Base-by-base conservation (phyloP, 441 rosid genomes). In the Gossypium davidsonii region DNA sequence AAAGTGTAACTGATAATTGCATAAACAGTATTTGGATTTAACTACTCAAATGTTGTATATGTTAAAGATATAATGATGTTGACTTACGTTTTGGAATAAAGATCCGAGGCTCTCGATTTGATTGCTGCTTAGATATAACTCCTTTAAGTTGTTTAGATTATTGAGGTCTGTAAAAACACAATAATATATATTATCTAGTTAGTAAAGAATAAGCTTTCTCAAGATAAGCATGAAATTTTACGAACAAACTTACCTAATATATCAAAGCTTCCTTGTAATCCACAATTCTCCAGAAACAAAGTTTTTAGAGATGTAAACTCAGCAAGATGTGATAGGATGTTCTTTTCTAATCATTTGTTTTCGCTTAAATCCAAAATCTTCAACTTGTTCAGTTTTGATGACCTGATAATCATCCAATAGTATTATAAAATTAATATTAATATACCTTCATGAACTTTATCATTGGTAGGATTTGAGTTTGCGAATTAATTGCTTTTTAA, bases 321-420 rank as follows among this genome's bases (percentile, higher is more conserved):
- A 26, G 4, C 3, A 18, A 79, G 61, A 20, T 67, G 67, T 20
- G 78, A 59, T 5, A 78, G 39, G 4, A 78, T 34, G 62, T 18
- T 64, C 12, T 56, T 60, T 10, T 60, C 62, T 73, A 81, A 71
- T 0, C 4, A 37, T 37, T 6, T 12, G 37, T 73, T 81, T 0
- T 0, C 5, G 2, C 7, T 0, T 44, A 78, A 67, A 46, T 37
- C 1, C 1, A 77, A 26, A 31, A 3, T 12, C 58, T 62, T 37
- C 20, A 68, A 46, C 3, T 25, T 60, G 2, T n/a, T 60, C 10
- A 60, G 2, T 6, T 25, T 28, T 60, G 65, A 26, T 21, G 0
- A n/a, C n/a, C n/a, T n/a, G n/a, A n/a, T n/a, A n/a, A n/a, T n/a
- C n/a, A n/a, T n/a, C n/a, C n/a, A n/a, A n/a, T n/a, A n/a, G n/a